Base-by-base conservation (phyloP, 148 eudicot species). In the Rhododendron ferrugineum region DNA sequence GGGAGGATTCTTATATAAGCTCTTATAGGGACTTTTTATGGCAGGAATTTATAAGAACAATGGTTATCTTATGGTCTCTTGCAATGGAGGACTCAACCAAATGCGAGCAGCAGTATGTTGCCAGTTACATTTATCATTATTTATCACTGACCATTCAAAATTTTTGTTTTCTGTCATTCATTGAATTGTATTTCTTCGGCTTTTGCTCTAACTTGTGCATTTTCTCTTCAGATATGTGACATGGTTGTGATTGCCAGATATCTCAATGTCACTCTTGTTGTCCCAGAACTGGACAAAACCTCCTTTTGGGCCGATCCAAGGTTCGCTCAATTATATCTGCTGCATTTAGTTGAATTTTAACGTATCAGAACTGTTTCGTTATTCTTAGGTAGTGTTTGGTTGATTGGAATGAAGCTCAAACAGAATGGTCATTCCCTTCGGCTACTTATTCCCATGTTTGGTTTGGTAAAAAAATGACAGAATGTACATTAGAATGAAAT, bases 1-100 rank as follows among this genome's bases (percentile, higher is more conserved):
- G 36, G 30, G 52, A 42, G 22, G 30, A 42, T 75, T 83, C 70
- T 44, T 40, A 58, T 42, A 26, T 6, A 26, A 49, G 52, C 64
- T 54, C n/a, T 54, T 16, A 2, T 79, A 10, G 6, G 23, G 20
- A 37, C 54, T 56, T 58, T 44, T 80, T 50, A 13, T 42, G 84
- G 75, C 87, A 93, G 95, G 95, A 81, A 86, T 89, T 66, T 93
- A 93, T 84, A 89, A 88, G 86, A 93, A 91, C 86, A 93, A 93
- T 88, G 95, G 95, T 70, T 93, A 93, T 66, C 90, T 93, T n/a
- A 93, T 91, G 92, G 94, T 93, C 44, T 93, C 95, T 30, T 92
- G 95, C 88, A 93, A 93, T 85, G 95, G 95, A 78, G 95, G 95
- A 52, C 94, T 93, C 81, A 93, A 93, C 82, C 95, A 93, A 92